A percentile compares a stretch with the other conserved stretches of the same genome.
Evolutionary conservation across 306 rosid genomes (phyloP).

Genomic region (Coriaria nepalensis): DNA sequence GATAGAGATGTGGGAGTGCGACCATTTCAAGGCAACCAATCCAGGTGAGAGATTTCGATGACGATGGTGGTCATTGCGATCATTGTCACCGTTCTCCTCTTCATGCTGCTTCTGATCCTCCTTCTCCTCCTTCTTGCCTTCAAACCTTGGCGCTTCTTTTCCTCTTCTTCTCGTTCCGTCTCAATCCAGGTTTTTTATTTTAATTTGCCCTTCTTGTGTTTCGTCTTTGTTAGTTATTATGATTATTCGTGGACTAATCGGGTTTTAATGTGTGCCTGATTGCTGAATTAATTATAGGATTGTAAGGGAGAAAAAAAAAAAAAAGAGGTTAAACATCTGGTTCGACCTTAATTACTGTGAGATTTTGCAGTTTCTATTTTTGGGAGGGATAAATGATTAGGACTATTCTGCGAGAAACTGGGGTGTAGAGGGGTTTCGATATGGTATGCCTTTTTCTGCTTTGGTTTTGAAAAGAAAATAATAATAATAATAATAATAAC

Average conservation of each 20-base stretch:
- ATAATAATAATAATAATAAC: too few species aligned
- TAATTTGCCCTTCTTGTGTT: neutral
- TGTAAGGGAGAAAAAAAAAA: too few species aligned
- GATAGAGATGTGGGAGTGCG: conserved; percentile 21
- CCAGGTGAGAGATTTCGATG: conserved; percentile 46
- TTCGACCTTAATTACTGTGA: too few species aligned
- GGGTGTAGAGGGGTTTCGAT: too few species aligned
- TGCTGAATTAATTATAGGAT: too few species aligned
- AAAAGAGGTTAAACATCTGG: too few species aligned
- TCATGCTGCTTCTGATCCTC: conserved; percentile 79
- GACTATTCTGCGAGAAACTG: too few species aligned
- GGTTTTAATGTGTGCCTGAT: neutral
- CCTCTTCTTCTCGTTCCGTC: conserved; percentile 31
- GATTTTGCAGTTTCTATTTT: too few species aligned
- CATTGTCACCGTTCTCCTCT: conserved; percentile 58
- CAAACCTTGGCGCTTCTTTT: conserved; percentile 94
- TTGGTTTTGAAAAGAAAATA: too few species aligned
- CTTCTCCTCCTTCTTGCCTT: conserved; percentile 54
- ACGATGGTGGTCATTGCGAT: conserved; percentile 43
- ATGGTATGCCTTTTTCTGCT: too few species aligned
- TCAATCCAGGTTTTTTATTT: conserved; percentile 33
- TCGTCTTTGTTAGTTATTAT: neutral
- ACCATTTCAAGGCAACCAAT: conserved; percentile 80
- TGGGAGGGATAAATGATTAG: too few species aligned
- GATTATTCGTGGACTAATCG: neutral